Base-by-base conservation (phyloP, 768 basidiomycete genomes). In the Mycena kentingensis region DNA sequence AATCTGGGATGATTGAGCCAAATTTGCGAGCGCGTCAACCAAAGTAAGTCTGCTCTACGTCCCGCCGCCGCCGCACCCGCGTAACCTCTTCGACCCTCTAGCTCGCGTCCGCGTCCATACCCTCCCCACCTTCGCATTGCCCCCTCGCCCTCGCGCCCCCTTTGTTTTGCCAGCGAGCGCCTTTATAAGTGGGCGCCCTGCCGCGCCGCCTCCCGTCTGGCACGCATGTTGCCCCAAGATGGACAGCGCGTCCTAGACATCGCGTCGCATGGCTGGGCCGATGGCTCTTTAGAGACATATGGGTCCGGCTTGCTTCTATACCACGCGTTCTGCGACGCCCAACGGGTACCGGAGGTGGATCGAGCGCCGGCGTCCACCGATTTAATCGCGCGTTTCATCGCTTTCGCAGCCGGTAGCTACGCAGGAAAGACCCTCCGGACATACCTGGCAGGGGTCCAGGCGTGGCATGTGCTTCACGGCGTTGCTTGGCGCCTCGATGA, bases 391-490 rank as follows among this genome's bases (percentile, higher is more conserved):
- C 12, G 31, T 1, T 54, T 49, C 13, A 10, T 44, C 0, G 27
- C 53, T 0, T 2, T 35, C 1, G 12, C 18, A 0, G 53, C 53
- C 3, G 53, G 47, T 3, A 37, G 2, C 8, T 54, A 49, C 6
- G 18, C 47, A 0, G 53, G 53, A 8, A 32, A 32, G 5, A 54
- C 47, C 0, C 18, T 54, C 1, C 34, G 26, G 15, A 22, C 11
- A 3, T 54, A 38, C n/a, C 32, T 65, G n/a, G 27, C 45, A 0
- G 60, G 55, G 0, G 24, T 68, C 2, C 29, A 49, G 0, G 61
- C 67, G 1, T 69, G 67, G 66, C 66, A 70, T 34, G 51, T 69
- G 0, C 15, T 64, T 0, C 65, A 69, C 27, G 52, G 60, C 2
- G 36, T 60, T 0, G 0, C n/a, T 0, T 70, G 66, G 67, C 0